Evolutionary conservation across 2,329 filamentous ascomycete genomes (phyloP).

Genomic region (Alternaria solani): DNA sequence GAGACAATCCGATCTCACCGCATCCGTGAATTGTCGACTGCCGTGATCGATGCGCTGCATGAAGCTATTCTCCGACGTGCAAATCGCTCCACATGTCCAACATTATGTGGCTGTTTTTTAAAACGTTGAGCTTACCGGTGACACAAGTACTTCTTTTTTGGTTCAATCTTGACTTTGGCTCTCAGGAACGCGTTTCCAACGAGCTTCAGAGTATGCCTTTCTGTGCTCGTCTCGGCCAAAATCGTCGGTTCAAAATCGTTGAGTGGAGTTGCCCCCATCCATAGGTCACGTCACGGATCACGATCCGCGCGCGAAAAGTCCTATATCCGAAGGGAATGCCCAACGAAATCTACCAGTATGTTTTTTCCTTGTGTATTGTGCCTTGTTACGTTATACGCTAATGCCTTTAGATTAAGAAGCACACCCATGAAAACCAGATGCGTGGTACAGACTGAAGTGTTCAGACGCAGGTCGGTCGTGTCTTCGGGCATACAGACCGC

Average conservation of each 20-base stretch:
- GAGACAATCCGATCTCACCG: conserved; percentile 6
- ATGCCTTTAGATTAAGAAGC: not conserved
- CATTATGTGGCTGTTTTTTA: not conserved
- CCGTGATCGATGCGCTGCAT: conserved; percentile 6
- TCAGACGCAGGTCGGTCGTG: not conserved
- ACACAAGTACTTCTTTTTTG: not conserved
- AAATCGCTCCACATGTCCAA: not conserved
- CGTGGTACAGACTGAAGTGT: not conserved
- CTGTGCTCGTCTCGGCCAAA: not conserved
- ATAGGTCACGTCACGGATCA: not conserved
- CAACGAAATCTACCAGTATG: not conserved
- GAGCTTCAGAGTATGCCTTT: not conserved
- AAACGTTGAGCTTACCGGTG: not conserved
- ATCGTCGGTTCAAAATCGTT: not conserved
- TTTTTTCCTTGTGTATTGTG: not conserved
- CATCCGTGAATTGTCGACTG: not conserved
- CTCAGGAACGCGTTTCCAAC: not conserved
- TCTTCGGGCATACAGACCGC: not conserved
- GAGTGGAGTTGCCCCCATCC: not conserved
- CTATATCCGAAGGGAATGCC: not conserved
- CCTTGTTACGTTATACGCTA: not conserved
- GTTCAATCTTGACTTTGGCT: not conserved
- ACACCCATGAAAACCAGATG: not conserved
- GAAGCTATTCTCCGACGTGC: not conserved
- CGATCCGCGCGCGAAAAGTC: not conserved